Percentiles rank a stretch among this genome's conserved stretches.
These are phyloP conservation scores for Psidium friedrichsthalianum DNA, from an alignment of 345 rosid species.

Conservation along the genomic window DNA sequence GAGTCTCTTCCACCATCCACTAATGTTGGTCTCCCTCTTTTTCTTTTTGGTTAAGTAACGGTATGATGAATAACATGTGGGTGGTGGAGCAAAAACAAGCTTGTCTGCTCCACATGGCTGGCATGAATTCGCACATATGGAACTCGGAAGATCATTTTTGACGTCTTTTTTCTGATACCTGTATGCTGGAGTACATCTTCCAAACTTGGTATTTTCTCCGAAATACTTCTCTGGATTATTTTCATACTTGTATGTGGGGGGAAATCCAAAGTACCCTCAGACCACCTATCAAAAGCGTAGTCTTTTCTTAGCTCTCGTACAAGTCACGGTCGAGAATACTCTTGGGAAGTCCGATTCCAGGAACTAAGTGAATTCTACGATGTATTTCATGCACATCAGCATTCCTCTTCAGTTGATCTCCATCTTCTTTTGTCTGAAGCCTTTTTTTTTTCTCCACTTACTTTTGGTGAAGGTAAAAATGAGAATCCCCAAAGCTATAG, in stretches of 20 bases:
- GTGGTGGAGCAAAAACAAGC: constrained; percentile 85
- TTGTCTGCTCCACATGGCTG: constrained; percentile 84
- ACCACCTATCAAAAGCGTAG: constrained; percentile 77
- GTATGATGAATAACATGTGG: neutral
- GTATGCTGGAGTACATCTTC: constrained; percentile 82
- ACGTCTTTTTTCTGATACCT: neutral
- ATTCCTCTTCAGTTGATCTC: constrained; percentile 80
- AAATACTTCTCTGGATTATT: constrained; percentile 55
- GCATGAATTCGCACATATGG: constrained; percentile 60
- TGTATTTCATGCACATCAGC: constrained; percentile 82
- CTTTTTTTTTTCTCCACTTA: no score
- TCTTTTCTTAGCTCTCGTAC: constrained; percentile 57
- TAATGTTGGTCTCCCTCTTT: no score
- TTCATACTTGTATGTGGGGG: constrained; percentile 94
- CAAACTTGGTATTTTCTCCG: constrained; percentile 64
- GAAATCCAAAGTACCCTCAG: constrained; percentile 58
- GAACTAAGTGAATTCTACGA: constrained; percentile 53
- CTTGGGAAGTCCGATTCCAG: constrained; percentile 61
- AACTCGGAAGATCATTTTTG: neutral
- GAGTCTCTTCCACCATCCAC: no score
- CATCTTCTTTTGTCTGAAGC: constrained; percentile 34
- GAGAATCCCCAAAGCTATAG: no score
- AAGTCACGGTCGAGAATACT: constrained; percentile 72
- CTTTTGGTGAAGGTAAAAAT: no score
- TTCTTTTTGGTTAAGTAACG: no score